Evolutionary conservation across 345 rosid species (phyloP).

Genomic region (Euphorbia pulcherrima): DNA sequence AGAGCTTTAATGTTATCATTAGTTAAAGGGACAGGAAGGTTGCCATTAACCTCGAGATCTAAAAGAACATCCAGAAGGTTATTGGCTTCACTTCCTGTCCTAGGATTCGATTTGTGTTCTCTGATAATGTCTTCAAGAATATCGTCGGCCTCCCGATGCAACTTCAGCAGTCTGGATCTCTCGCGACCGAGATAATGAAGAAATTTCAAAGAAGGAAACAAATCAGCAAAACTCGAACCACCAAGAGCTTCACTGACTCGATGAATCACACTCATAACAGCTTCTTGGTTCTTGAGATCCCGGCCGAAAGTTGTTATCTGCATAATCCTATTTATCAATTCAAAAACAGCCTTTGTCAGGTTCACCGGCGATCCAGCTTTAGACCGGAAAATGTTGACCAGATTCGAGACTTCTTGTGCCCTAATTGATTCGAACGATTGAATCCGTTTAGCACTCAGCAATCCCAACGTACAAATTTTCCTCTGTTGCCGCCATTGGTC

Average conservation of each 20-base stretch:
- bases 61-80: slow-evolving; percentile 15
- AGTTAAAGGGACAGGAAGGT: slow-evolving; percentile 5
- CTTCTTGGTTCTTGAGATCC: slow-evolving; percentile 24
- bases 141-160: neutral
- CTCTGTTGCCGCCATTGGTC: slow-evolving; percentile 13
- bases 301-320: slow-evolving; percentile 26
- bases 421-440: slow-evolving; percentile 1
- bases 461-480: slow-evolving; percentile 3
- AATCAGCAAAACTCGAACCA: slow-evolving; percentile 27
- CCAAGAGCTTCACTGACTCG: neutral
- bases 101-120: neutral
- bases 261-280: neutral
- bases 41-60: slow-evolving; percentile 7
- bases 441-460: neutral
- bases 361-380: slow-evolving; percentile 21
- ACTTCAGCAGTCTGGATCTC: neutral
- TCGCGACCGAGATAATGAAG: neutral
- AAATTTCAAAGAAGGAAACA: slow-evolving; percentile 14
- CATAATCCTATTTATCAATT: slow-evolving; percentile 14
- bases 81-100: neutral
- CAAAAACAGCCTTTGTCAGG: slow-evolving; percentile 9
- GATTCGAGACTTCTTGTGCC: slow-evolving; percentile 8
- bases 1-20: slow-evolving; percentile 20
- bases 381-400: neutral
- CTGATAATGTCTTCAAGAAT: slow-evolving; percentile 11